phyloP scores from a whole-genome alignment of 495 filamentous ascomycete genomes.

The Neurospora terricola region DNA sequence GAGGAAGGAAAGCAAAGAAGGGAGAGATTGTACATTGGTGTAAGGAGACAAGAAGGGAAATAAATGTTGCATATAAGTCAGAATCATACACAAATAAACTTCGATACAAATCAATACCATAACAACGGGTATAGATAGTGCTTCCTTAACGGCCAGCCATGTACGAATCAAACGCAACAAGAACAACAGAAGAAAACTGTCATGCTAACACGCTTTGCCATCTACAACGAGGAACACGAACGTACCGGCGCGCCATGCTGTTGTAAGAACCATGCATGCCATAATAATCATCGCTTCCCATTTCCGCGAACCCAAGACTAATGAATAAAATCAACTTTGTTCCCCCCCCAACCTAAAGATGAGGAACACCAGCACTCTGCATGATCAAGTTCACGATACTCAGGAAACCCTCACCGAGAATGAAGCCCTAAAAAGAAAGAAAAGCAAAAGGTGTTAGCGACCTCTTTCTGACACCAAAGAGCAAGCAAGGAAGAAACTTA shows the following conservation, averaged over 20 bases:
- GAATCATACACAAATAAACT: neutral
- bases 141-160: neutral
- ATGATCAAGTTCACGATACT: constrained; percentile 86
- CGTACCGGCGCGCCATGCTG: neutral
- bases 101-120: neutral
- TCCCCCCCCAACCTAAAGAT: constrained; percentile 38
- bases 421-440: constrained; percentile 49
- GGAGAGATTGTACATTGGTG: neutral
- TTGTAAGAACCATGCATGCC: neutral
- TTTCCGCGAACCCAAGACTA: neutral
- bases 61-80: neutral
- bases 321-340: neutral
- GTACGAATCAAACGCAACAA: neutral
- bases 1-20: neutral
- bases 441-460: constrained; percentile 3
- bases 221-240: neutral
- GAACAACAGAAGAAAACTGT: neutral
- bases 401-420: constrained; percentile 86
- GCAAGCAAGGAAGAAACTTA: constrained; percentile 15
- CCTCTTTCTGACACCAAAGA: neutral
- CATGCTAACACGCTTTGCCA: neutral
- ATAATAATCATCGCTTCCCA: neutral
- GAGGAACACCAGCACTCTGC: constrained; percentile 69
- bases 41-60: neutral
- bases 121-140: neutral